A percentile compares a stretch with the other conserved stretches of the same genome.
Conservation (phyloP, 2,329 filamentous ascomycete genomes). For the Fusarium brachygibbosum region DNA sequence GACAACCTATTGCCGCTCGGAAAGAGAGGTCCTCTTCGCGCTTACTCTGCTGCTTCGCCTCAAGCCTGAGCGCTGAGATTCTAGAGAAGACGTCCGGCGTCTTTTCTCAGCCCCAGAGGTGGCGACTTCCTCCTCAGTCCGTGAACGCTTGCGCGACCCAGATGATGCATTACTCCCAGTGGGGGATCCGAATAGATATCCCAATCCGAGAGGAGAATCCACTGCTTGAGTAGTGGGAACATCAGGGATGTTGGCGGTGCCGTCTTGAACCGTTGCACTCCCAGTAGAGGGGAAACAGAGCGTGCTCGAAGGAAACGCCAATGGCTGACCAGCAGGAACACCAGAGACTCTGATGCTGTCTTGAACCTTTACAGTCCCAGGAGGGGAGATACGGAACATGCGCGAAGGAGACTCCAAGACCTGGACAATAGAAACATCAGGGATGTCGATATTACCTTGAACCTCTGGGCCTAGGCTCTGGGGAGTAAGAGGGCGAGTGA, state of each 20-base stretch:
- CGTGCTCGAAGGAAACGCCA: too few relatives aligned
- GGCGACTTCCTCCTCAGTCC: too few relatives aligned
- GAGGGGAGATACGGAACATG: background rate
- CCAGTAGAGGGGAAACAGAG: too few relatives aligned
- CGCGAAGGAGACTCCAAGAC: background rate
- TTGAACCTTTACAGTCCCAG: background rate
- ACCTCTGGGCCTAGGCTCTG: background rate
- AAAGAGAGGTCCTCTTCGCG: slow-evolving; percentile 3
- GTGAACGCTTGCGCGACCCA: background rate
- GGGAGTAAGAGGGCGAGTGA: background rate
- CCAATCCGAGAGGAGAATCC: background rate
- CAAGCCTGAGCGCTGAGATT: slow-evolving; percentile 17
- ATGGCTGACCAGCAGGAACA: background rate
- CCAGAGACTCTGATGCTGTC: background rate
- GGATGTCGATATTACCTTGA: background rate
- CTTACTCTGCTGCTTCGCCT: slow-evolving; percentile 25
- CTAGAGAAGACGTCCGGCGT: background rate
- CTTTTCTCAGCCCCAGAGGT: too few relatives aligned
- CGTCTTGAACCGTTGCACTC: background rate
- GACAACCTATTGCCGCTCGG: background rate
- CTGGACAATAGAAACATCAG: background rate
- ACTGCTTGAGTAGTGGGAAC: background rate
- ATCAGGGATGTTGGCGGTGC: background rate
- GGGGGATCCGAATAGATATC: background rate
- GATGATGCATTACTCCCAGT: background rate